Conservation (phyloP, 2,329 filamentous ascomycete species). For the Pseudopithomyces chartarum region DNA sequence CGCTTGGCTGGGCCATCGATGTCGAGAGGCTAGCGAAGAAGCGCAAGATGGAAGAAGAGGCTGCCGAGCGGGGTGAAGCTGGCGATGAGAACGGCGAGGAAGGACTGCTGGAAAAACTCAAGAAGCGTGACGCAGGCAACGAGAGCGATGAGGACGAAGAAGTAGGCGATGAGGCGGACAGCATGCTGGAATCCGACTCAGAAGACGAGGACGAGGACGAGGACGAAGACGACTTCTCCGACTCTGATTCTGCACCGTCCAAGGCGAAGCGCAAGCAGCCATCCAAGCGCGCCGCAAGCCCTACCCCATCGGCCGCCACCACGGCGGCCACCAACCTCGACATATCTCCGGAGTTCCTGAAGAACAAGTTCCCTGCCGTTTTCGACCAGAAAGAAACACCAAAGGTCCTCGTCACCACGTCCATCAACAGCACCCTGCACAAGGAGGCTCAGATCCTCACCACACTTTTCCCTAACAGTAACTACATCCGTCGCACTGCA, state of each 20-base stretch:
- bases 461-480: slow-evolving; percentile 77
- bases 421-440: slow-evolving; percentile 86
- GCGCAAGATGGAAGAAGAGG: slow-evolving; percentile 48
- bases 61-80: slow-evolving; percentile 26
- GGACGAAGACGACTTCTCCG: slow-evolving; percentile 52
- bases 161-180: slow-evolving; percentile 55
- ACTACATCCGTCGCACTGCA: slow-evolving; percentile 82
- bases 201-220: slow-evolving; percentile 58
- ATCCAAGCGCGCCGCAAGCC: slow-evolving; percentile 59
- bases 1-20: slow-evolving; percentile 51
- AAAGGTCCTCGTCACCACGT: slow-evolving; percentile 91
- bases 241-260: slow-evolving; percentile 55
- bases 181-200: slow-evolving; percentile 70
- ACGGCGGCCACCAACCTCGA: slow-evolving; percentile 65
- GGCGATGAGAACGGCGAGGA: slow-evolving; percentile 33
- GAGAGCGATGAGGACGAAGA: slow-evolving; percentile 23
- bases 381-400: slow-evolving; percentile 65
- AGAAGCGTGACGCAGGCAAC: slow-evolving; percentile 31
- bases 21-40: slow-evolving; percentile 52
- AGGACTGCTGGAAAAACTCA: slow-evolving; percentile 37
- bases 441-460: slow-evolving; percentile 78
- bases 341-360: slow-evolving; percentile 64
- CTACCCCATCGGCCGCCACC: slow-evolving; percentile 60
- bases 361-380: slow-evolving; percentile 64
- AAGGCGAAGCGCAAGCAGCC: slow-evolving; percentile 40